Evolutionary conservation across 2,329 filamentous ascomycete species (phyloP).

Genomic region (Sarocladiaceae sp.): DNA sequence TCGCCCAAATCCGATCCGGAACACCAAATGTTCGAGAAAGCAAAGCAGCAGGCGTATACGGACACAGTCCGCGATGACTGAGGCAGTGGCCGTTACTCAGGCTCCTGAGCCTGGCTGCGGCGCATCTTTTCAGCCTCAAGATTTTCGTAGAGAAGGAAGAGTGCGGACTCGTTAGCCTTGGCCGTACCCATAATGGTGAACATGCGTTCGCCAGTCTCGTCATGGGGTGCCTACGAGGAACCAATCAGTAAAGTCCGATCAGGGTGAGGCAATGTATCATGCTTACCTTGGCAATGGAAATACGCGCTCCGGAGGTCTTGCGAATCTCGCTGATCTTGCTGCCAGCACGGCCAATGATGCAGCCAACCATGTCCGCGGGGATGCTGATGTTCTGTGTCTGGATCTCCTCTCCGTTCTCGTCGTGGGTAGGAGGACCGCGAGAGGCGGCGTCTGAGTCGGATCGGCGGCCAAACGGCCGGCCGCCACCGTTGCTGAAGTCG

Average conservation of each 20-base stretch:
- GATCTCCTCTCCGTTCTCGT: conserved; percentile 94
- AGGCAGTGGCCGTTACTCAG: conserved; percentile 36
- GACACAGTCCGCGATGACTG: conserved; percentile 9
- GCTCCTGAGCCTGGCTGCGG: conserved; percentile 67
- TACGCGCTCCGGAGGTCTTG: conserved; percentile 91
- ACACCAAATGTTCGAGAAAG: conserved; percentile 22
- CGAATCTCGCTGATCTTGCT: conserved; percentile 99
- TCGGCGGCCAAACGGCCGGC: conserved; percentile 66
- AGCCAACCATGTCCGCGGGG: conserved; percentile 98
- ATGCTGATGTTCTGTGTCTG: conserved; percentile 99
- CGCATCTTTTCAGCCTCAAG: conserved; percentile 99
- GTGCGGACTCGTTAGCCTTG: conserved; percentile 87
- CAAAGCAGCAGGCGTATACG: conserved; percentile 22
- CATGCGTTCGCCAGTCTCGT: conserved; percentile 97
- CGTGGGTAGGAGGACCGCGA: conserved; percentile 79
- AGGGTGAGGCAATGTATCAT: no score
- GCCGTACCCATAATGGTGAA: conserved; percentile 98
- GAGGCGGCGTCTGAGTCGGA: conserved; percentile 75
- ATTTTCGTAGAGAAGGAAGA: conserved; percentile 97
- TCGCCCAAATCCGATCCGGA: conserved; percentile 36
- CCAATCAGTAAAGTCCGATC: no score
- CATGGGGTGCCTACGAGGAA: conserved; percentile 84
- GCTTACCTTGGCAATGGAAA: conserved; percentile 91
- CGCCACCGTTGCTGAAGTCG: conserved; percentile 79
- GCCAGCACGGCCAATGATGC: conserved; percentile 92